phyloP scores from a whole-genome alignment of 768 basidiomycete species.

The Podaxis mareebaensis region DNA sequence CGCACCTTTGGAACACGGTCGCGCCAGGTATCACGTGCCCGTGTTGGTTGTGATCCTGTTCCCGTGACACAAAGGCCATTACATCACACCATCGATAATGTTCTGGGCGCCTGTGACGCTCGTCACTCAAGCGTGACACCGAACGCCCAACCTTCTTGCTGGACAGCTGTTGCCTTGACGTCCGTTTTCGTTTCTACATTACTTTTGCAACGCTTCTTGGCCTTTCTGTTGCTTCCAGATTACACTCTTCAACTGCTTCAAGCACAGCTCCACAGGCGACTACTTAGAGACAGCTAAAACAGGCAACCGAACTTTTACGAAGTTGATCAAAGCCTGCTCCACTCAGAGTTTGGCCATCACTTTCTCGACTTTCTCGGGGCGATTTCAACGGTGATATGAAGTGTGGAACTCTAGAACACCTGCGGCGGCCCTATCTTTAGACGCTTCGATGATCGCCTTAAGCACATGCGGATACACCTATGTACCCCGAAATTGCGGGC shows the following conservation, averaged over 20 bases:
- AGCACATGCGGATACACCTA: neutral
- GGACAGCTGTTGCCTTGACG: neutral
- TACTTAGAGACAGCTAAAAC: neutral
- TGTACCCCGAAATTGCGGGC: too few species aligned
- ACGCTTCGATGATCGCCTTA: neutral
- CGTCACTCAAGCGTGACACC: too few species aligned
- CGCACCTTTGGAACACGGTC: neutral
- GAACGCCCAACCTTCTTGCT: too few species aligned
- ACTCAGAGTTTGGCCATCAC: neutral
- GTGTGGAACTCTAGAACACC: neutral
- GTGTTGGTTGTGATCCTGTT: neutral
- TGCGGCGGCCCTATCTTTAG: neutral
- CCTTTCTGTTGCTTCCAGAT: neutral
- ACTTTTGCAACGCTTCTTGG: neutral
- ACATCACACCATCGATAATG: neutral
- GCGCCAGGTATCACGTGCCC: constrained; percentile 7
- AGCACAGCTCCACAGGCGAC: neutral
- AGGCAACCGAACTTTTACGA: neutral
- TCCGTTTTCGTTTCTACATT: neutral
- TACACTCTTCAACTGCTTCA: neutral
- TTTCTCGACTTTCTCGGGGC: constrained; percentile 7
- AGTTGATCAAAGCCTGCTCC: constrained; percentile 4
- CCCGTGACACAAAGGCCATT: neutral
- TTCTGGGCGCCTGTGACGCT: neutral
- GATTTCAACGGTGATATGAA: neutral